Percentiles rank a stretch among this genome's conserved stretches.
Conservation (phyloP, 352 stramenopile species). For the Pythium graminicola region DNA sequence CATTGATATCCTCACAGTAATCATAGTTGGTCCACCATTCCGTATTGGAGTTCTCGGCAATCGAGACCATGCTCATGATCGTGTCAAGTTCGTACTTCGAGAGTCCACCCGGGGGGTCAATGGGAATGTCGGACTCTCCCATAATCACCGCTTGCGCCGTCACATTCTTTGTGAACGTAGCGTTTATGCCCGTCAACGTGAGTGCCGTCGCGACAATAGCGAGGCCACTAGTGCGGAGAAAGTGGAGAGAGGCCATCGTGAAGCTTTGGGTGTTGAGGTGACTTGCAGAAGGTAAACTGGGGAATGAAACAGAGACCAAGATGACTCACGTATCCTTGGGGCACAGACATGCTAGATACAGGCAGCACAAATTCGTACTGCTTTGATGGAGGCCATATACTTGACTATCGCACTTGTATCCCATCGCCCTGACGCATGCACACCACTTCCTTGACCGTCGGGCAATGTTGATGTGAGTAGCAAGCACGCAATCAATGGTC, state of each 20-base stretch:
- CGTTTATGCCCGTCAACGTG: not conserved
- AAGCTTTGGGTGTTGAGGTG: too few species aligned
- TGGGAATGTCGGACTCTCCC: conserved; percentile 2
- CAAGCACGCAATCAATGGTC: too few species aligned
- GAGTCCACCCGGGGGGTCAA: not conserved
- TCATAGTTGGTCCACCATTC: conserved; percentile 13
- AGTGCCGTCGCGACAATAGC: not conserved
- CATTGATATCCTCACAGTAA: conserved; percentile 7
- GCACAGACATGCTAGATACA: too few species aligned
- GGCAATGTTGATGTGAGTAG: too few species aligned
- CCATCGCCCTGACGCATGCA: too few species aligned
- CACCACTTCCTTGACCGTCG: too few species aligned
- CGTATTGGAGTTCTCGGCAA: conserved; percentile 8
- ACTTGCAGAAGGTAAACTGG: not conserved
- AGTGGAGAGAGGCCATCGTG: not conserved
- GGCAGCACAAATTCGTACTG: too few species aligned
- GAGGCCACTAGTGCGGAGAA: not conserved
- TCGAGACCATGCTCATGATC: conserved; percentile 18
- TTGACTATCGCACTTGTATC: too few species aligned
- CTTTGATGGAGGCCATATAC: too few species aligned
- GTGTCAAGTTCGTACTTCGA: conserved; percentile 1
- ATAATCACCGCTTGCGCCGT: too few species aligned
- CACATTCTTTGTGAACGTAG: too few species aligned
- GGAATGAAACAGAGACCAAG: not conserved
- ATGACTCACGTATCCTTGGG: too few species aligned